These are phyloP conservation scores for Candida stauntonica DNA, from an alignment of 805 yeast species.

Conservation along the genomic window DNA sequence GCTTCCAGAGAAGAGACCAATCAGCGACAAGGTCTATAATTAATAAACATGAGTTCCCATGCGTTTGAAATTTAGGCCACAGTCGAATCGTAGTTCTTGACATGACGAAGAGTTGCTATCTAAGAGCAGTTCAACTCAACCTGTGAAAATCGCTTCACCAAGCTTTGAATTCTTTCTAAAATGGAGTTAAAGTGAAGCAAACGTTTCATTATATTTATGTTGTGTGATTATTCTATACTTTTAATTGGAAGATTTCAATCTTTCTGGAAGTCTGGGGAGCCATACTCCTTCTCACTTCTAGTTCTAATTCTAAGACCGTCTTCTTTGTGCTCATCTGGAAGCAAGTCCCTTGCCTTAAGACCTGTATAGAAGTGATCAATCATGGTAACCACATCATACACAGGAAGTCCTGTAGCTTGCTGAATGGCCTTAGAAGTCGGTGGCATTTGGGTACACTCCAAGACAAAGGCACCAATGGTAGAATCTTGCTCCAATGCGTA, in stretches of 20 bases:
- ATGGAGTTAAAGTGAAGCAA: too few species aligned
- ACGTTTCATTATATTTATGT: too few species aligned
- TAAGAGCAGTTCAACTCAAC: too few species aligned
- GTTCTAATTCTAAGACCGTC: slow-evolving; percentile 25
- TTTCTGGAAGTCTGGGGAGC: slow-evolving; percentile 1
- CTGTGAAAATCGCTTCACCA: too few species aligned
- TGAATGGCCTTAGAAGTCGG: slow-evolving; percentile 31
- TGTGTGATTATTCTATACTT: too few species aligned
- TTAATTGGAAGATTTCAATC: too few species aligned
- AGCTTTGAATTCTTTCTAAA: too few species aligned
- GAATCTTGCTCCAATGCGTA: slow-evolving; percentile 21
- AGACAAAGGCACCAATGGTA: slow-evolving; percentile 28
- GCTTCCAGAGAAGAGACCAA: slow-evolving; percentile 41
- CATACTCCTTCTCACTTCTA: slow-evolving; percentile 27
- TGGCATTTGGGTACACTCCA: slow-evolving; percentile 35
- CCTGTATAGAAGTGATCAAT: slow-evolving; percentile 32
- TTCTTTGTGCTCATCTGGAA: slow-evolving; percentile 20
- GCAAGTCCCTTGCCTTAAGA: slow-evolving; percentile 19
- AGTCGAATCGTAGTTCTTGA: too few species aligned
- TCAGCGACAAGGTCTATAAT: slow-evolving; percentile 5
- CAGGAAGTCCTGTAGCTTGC: slow-evolving; percentile 27
- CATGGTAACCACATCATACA: slow-evolving; percentile 31
- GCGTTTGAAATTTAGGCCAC: too few species aligned
- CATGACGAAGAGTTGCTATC: too few species aligned
- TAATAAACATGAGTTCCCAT: too few species aligned